A percentile compares a stretch with the other conserved stretches of the same genome.
These are phyloP conservation scores for Acanthamoeba triangularis DNA, from an alignment of 208 protist genomes.

Conservation along the genomic window DNA sequence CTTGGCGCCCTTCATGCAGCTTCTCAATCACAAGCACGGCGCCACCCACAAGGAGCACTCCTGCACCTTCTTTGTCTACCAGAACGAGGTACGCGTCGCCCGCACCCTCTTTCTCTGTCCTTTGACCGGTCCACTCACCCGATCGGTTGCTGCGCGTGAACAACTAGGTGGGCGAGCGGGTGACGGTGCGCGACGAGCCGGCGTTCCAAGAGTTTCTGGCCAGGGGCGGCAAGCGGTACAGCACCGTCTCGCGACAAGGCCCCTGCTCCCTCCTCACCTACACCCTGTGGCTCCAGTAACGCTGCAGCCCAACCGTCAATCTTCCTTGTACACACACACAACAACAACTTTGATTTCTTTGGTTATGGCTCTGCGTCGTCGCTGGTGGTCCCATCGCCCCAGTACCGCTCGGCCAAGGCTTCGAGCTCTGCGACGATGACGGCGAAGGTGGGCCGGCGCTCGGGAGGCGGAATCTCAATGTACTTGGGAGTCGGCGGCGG, in stretches of 20 bases:
- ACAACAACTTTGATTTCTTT: no score
- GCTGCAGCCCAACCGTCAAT: no score
- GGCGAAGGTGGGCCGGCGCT: not conserved
- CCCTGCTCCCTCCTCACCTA: constrained; percentile 31
- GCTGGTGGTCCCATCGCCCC: no score
- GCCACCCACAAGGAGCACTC: constrained; percentile 40
- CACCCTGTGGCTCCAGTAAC: constrained; percentile 1
- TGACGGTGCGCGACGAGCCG: not conserved
- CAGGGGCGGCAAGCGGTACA: constrained; percentile 24
- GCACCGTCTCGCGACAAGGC: not conserved
- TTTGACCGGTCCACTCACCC: not conserved
- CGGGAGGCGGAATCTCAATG: not conserved
- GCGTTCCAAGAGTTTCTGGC: not conserved
- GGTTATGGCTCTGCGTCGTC: no score
- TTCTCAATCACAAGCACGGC: constrained; percentile 20
- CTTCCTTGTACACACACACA: no score
- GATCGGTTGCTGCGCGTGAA: not conserved
- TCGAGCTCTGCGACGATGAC: not conserved
- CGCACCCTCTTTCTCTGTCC: not conserved
- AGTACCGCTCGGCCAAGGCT: not conserved
- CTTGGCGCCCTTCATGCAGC: constrained; percentile 2
- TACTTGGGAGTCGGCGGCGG: not conserved
- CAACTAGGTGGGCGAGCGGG: not conserved
- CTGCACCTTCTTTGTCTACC: not conserved
- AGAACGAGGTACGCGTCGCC: not conserved